phyloP scores from a whole-genome alignment of 1,139 yeast species.

The Blastobotrys buckinghamii region DNA sequence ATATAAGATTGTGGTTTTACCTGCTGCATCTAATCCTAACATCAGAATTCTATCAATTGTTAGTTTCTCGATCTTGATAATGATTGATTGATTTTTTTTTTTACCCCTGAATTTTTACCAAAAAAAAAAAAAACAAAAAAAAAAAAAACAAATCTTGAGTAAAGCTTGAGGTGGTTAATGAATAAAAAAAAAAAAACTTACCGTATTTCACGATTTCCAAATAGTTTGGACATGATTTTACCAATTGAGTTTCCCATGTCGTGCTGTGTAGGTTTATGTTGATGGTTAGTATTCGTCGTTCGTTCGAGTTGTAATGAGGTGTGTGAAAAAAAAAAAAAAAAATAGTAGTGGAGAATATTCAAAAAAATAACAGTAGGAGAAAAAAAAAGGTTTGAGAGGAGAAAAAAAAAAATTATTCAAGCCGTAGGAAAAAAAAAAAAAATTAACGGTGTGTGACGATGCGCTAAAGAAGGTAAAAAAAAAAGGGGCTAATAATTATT shows the following conservation, averaged over 20 bases:
- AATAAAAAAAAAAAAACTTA: constrained; percentile 12
- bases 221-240: constrained; percentile 37
- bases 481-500: background rate
- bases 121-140: no score
- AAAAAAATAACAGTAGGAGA: no score
- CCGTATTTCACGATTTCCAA: constrained; percentile 41
- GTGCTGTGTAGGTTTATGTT: background rate
- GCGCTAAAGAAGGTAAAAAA: no score
- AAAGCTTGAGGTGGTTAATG: no score
- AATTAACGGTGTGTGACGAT: no score
- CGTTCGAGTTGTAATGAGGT: no score
- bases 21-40: constrained; percentile 92
- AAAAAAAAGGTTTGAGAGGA: constrained; percentile 1
- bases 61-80: no score
- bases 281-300: background rate
- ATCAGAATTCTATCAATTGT: constrained; percentile 53
- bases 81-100: no score
- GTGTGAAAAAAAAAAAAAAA: constrained; percentile 2
- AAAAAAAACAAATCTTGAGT: no score
- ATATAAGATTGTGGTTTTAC: constrained; percentile 75
- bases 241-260: constrained; percentile 43
- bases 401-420: background rate
- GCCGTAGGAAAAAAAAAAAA: constrained; percentile 5
- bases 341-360: background rate
- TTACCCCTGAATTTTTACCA: background rate